Evolutionary conservation across 2,329 filamentous ascomycete species (phyloP).

Genomic region (Tolypocladium ovalisporum): DNA sequence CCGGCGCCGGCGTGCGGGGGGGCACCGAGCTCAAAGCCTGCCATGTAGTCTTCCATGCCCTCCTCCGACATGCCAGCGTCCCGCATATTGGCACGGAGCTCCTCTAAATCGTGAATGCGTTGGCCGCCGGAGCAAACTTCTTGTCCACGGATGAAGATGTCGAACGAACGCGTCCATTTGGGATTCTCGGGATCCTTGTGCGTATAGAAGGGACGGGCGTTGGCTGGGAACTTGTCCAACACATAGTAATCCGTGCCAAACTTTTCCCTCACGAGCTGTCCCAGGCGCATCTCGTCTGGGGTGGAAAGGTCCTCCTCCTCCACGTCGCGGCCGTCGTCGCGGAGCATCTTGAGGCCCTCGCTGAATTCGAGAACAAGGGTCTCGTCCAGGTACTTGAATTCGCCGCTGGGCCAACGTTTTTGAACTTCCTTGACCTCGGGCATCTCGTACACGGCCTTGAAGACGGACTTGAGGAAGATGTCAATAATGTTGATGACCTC

Average conservation of each 20-base stretch:
- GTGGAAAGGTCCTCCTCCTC: constrained; percentile 80
- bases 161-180: constrained; percentile 79
- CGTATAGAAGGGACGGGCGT: constrained; percentile 82
- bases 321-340: constrained; percentile 69
- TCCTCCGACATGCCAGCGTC: constrained; percentile 63
- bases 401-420: constrained; percentile 74
- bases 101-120: constrained; percentile 72
- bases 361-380: constrained; percentile 73
- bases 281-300: constrained; percentile 76
- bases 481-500: constrained; percentile 76
- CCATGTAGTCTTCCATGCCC: constrained; percentile 84
- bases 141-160: constrained; percentile 88
- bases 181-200: constrained; percentile 69
- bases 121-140: constrained; percentile 89
- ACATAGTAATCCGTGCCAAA: constrained; percentile 88
- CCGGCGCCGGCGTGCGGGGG: constrained; percentile 85
- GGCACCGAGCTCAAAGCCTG: constrained; percentile 78
- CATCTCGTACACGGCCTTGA: constrained; percentile 28
- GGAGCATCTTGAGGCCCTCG: constrained; percentile 71
- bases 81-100: constrained; percentile 69
- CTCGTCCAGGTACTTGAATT: constrained; percentile 77
- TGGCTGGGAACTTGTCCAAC: constrained; percentile 81
- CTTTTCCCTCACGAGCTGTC: constrained; percentile 75
- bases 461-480: constrained; percentile 66
- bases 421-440: constrained; percentile 71